Conservation (phyloP, 73 alveolate species). For the Diophrys appendiculata region DNA sequence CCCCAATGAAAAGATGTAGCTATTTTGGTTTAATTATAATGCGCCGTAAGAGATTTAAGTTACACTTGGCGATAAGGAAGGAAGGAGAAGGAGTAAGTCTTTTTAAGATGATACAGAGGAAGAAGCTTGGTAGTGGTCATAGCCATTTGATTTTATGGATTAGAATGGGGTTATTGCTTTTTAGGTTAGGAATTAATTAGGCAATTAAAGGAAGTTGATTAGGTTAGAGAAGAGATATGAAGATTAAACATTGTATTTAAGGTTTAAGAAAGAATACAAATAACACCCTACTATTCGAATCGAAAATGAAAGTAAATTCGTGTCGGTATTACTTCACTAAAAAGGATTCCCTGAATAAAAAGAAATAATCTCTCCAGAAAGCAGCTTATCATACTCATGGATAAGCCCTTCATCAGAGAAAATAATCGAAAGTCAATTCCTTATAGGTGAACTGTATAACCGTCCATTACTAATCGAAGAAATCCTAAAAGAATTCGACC, state of each 20-base stretch:
- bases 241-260: conserved; percentile 19
- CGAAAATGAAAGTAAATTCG: conserved; percentile 22
- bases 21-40: background rate
- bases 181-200: background rate
- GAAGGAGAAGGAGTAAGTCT: background rate
- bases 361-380: background rate
- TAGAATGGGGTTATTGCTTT: conserved; percentile 30
- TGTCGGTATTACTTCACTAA: conserved; percentile 17
- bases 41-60: background rate
- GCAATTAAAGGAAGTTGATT: background rate
- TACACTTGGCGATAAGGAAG: background rate
- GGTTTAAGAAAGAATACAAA: conserved; percentile 38
- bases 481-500: background rate
- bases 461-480: conserved; percentile 18
- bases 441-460: conserved; percentile 5
- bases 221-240: conserved; percentile 1
- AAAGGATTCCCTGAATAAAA: background rate
- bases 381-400: background rate
- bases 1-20: background rate
- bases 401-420: background rate
- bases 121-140: conserved; percentile 34
- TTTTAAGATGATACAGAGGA: background rate
- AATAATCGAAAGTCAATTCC: conserved; percentile 1
- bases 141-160: conserved; percentile 2
- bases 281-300: conserved; percentile 27